Percentiles rank a stretch among this genome's conserved stretches.
phyloP scores from a whole-genome alignment of 192 early-diverging fungal species.

The Linnemannia elongata region DNA sequence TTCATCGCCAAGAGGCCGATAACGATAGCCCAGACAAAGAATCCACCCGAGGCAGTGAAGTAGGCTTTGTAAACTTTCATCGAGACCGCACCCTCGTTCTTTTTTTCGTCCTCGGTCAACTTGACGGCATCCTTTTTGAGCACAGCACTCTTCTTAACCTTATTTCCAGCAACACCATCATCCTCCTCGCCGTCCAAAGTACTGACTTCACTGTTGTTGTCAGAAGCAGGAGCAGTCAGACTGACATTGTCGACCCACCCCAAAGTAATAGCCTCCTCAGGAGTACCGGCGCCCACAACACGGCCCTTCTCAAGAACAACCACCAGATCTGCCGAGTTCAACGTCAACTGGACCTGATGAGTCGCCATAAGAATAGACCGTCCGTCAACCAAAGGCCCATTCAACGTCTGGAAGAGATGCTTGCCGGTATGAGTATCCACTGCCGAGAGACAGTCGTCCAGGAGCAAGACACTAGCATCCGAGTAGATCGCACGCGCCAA shows the following conservation, averaged over 20 bases:
- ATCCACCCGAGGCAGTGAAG: conserved; percentile 75
- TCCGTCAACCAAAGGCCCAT: conserved; percentile 76
- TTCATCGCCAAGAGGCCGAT: conserved; percentile 56
- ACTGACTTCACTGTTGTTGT: conserved; percentile 51
- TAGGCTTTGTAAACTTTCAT: conserved; percentile 87
- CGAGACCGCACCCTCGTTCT: conserved; percentile 84
- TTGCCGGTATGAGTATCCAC: conserved; percentile 95
- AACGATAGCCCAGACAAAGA: conserved; percentile 69
- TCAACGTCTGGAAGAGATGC: conserved; percentile 84
- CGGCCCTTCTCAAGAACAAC: conserved; percentile 74
- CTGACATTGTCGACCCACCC: conserved; percentile 63
- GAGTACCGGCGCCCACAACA: conserved; percentile 65
- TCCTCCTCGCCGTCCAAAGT: conserved; percentile 56
- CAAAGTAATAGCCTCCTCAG: conserved; percentile 57
- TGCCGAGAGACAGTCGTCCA: conserved; percentile 94
- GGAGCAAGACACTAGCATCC: conserved; percentile 71
- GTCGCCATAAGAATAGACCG: conserved; percentile 93
- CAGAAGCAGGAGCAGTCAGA: neutral
- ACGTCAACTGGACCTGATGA: conserved; percentile 81
- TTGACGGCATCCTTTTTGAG: conserved; percentile 59
- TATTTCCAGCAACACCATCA: conserved; percentile 54
- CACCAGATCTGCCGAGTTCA: conserved; percentile 69
- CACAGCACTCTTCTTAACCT: conserved; percentile 37
- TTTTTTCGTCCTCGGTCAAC: conserved; percentile 88
- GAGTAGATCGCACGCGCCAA: conserved; percentile 91